Evolutionary conservation across 306 rosid species (phyloP).

Genomic region (Erythrophleum fordii): DNA sequence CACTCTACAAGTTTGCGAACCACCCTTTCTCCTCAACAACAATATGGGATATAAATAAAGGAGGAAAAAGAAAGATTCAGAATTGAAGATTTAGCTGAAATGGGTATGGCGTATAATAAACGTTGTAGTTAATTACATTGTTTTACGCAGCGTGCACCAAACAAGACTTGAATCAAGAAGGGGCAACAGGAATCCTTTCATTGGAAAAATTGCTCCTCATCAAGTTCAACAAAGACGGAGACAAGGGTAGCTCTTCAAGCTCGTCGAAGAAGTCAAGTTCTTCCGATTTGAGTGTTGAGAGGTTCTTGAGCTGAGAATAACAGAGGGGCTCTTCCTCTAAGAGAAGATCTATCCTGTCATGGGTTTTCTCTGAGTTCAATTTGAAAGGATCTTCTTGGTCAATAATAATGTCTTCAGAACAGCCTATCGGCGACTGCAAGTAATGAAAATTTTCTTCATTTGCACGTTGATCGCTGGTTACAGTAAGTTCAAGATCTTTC

Average conservation of each 20-base stretch:
- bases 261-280: slow-evolving; percentile 64
- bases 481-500: neutral
- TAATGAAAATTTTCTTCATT: slow-evolving; percentile 42
- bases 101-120: slow-evolving; percentile 15
- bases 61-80: neutral
- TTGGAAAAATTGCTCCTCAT: slow-evolving; percentile 51
- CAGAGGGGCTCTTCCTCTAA: slow-evolving; percentile 50
- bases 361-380: slow-evolving; percentile 39
- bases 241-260: slow-evolving; percentile 69
- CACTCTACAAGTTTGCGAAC: slow-evolving; percentile 33
- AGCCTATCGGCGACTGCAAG: slow-evolving; percentile 44
- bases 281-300: slow-evolving; percentile 45
- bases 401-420: slow-evolving; percentile 41
- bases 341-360: slow-evolving; percentile 32
- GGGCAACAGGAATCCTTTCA: slow-evolving; percentile 59
- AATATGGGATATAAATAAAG: slow-evolving; percentile 12
- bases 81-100: neutral
- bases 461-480: neutral
- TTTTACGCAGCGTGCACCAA: slow-evolving; percentile 38
- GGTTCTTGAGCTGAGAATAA: slow-evolving; percentile 43
- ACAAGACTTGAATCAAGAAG: slow-evolving; percentile 53
- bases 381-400: slow-evolving; percentile 47
- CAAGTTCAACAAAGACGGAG: slow-evolving; percentile 54
- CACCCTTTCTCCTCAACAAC: slow-evolving; percentile 15
- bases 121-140: slow-evolving; percentile 38